A percentile compares a stretch with the other conserved stretches of the same genome.
phyloP scores from a whole-genome alignment of 306 rosid species.

The Vigna mungo region DNA sequence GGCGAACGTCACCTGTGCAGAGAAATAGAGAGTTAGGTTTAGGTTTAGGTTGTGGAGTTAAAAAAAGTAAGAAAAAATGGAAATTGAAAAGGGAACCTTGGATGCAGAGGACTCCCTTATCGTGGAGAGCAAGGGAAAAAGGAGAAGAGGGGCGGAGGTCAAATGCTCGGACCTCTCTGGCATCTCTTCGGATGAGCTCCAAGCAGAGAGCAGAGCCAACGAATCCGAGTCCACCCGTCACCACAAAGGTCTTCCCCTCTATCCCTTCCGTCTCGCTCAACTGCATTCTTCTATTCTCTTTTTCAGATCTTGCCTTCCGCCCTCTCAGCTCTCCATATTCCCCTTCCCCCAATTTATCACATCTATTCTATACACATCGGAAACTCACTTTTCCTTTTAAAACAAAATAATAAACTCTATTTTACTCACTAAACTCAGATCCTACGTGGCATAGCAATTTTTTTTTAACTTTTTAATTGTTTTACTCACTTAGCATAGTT shows the following conservation, averaged over 20 bases:
- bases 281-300: slow-evolving; percentile 55
- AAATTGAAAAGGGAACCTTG: slow-evolving; percentile 55
- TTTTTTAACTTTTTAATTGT: no score
- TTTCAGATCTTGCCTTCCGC: neutral
- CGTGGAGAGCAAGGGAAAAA: slow-evolving; percentile 57
- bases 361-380: no score
- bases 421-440: no score
- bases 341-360: no score
- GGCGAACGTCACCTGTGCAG: slow-evolving; percentile 63
- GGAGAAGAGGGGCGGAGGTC: slow-evolving; percentile 76
- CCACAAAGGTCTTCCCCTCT: slow-evolving; percentile 74
- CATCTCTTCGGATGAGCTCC: slow-evolving; percentile 83
- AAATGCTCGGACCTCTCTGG: slow-evolving; percentile 71
- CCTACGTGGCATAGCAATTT: no score
- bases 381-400: no score
- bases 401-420: no score
- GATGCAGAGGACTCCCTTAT: slow-evolving; percentile 64
- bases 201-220: slow-evolving; percentile 88
- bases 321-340: neutral
- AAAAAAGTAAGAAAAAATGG: neutral
- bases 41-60: neutral
- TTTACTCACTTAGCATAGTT: no score
- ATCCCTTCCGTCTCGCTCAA: slow-evolving; percentile 93
- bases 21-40: no score
- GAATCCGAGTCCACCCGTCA: slow-evolving; percentile 87